Conservation (phyloP, 345 rosid genomes). For the Eucalyptus melliodora region DNA sequence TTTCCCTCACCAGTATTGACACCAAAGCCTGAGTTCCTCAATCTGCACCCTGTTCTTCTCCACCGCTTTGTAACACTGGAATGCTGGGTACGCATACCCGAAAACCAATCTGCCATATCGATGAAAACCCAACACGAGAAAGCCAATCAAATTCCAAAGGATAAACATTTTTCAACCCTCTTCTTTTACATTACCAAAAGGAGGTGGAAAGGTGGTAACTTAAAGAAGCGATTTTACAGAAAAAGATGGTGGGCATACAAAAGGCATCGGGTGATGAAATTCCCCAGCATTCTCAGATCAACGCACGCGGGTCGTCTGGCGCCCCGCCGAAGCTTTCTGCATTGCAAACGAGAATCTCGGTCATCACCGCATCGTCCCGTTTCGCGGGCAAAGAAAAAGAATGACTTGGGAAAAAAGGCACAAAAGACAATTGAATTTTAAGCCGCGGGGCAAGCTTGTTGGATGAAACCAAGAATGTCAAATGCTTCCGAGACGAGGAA, state of each 20-base stretch:
- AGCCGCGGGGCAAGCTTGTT: background rate
- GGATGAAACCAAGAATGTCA: background rate
- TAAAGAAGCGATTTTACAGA: background rate
- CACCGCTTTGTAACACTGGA: constrained; percentile 71
- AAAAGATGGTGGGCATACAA: background rate
- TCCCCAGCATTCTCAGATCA: background rate
- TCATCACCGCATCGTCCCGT: background rate
- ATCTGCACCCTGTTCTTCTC: constrained; percentile 76
- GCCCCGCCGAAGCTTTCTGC: background rate
- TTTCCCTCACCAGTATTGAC: constrained; percentile 71
- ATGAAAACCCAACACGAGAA: background rate
- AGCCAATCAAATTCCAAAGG: background rate
- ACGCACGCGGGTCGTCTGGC: background rate
- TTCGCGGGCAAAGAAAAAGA: background rate
- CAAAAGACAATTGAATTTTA: background rate
- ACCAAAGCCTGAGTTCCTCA: constrained; percentile 87
- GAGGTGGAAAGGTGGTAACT: background rate
- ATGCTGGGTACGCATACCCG: constrained; percentile 92
- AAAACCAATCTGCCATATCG: constrained; percentile 41
- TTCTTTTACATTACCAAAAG: background rate
- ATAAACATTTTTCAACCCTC: background rate
- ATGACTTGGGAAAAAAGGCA: background rate
- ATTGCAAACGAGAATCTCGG: background rate
- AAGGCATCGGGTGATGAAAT: background rate
- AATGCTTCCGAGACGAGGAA: background rate